phyloP scores from a whole-genome alignment of 495 filamentous ascomycete species.

The Lentithecium fluviatile region DNA sequence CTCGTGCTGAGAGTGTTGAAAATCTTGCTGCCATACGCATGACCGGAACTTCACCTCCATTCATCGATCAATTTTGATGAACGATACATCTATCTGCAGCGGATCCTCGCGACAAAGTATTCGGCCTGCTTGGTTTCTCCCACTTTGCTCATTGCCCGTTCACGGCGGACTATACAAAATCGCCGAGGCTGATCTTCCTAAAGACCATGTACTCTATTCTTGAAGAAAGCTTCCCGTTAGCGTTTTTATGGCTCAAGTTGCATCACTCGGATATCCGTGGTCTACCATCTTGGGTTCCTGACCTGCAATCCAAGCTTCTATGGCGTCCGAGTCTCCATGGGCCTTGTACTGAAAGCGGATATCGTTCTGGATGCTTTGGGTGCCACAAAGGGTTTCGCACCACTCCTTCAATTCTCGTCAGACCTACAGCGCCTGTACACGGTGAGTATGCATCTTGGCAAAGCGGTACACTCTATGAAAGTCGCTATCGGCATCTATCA shows the following conservation, averaged over 20 bases:
- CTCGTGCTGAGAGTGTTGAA: neutral
- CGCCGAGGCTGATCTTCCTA: neutral
- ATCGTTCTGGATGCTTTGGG: too few relatives aligned
- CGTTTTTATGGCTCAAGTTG: neutral
- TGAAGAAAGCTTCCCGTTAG: neutral
- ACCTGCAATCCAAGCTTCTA: neutral
- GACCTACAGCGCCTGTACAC: too few relatives aligned
- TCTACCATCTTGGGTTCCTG: neutral
- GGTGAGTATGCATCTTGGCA: too few relatives aligned
- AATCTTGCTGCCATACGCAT: neutral
- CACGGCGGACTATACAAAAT: neutral
- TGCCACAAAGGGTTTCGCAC: too few relatives aligned
- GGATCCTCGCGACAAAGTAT: neutral
- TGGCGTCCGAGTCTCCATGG: neutral
- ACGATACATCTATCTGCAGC: neutral
- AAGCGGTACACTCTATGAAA: too few relatives aligned
- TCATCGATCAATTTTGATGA: neutral
- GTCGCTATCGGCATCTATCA: too few relatives aligned
- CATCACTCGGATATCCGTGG: neutral
- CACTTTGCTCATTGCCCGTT: neutral
- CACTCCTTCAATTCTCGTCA: too few relatives aligned
- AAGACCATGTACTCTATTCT: neutral
- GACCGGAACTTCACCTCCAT: neutral
- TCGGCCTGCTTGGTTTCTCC: neutral
- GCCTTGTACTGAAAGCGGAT: too few relatives aligned